phyloP scores from a whole-genome alignment of 345 rosid genomes.

The Lumnitzera littorea region DNA sequence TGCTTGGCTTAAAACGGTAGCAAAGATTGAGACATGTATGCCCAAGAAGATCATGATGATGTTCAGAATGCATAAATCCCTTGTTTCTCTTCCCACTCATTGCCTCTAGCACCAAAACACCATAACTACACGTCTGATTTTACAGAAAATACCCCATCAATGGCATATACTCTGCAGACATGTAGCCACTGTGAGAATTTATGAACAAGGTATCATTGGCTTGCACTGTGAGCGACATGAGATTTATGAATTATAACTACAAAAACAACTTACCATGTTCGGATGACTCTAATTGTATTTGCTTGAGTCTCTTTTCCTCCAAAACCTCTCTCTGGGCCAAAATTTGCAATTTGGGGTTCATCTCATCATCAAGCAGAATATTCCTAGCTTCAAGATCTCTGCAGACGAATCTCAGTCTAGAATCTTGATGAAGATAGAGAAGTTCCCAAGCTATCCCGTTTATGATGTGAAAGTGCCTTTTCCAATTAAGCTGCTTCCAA shows the following conservation, averaged over 20 bases:
- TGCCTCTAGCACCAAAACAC: constrained; percentile 30
- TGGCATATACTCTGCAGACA: constrained; percentile 44
- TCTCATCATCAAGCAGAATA: constrained; percentile 15
- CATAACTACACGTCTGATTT: constrained; percentile 36
- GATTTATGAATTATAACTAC: too few species aligned
- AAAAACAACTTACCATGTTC: constrained; percentile 19
- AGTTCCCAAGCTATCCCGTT: constrained; percentile 21
- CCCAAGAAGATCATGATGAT: constrained; percentile 24
- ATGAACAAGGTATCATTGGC: neutral
- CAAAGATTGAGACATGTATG: constrained; percentile 12
- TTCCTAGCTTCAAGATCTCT: constrained; percentile 28
- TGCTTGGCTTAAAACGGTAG: too few species aligned
- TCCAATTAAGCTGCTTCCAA: constrained; percentile 17
- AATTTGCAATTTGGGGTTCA: constrained; percentile 26
- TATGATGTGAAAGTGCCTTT: constrained; percentile 12
- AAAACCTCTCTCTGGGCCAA: constrained; percentile 22
- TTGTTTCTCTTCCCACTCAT: constrained; percentile 23
- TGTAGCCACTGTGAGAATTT: constrained; percentile 26
- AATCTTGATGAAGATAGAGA: constrained; percentile 25
- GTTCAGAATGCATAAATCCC: constrained; percentile 24
- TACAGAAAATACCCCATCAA: constrained; percentile 28
- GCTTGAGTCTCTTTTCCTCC: constrained; percentile 15
- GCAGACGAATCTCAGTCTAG: constrained; percentile 20
- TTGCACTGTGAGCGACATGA: too few species aligned
- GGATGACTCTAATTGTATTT: constrained; percentile 14